Conservation (phyloP, 2,329 filamentous ascomycete species). For the Nemania sp. region DNA sequence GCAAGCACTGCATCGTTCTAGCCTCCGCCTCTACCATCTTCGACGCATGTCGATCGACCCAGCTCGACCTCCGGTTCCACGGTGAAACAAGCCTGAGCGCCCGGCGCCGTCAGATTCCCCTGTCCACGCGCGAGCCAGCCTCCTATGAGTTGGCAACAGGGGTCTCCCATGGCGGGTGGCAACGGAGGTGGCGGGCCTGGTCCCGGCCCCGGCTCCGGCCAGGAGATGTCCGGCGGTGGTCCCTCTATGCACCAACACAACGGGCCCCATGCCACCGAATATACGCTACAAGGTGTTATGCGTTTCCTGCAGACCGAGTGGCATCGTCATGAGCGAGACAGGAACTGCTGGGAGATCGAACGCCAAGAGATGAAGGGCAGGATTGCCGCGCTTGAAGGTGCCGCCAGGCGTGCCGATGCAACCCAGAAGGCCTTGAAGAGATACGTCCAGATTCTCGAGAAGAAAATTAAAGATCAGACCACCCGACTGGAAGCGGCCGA, state of each 20-base stretch:
- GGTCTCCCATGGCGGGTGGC: slow-evolving; percentile 44
- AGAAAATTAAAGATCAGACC: slow-evolving; percentile 82
- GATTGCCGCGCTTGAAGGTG: slow-evolving; percentile 91
- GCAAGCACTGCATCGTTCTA: slow-evolving; percentile 7
- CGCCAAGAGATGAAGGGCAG: slow-evolving; percentile 98
- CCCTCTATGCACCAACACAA: slow-evolving; percentile 47
- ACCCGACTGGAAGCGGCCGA: slow-evolving; percentile 65
- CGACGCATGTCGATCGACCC: slow-evolving; percentile 34
- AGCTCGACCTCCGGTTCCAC: slow-evolving; percentile 20
- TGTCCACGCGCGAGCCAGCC: neutral
- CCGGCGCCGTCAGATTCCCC: slow-evolving; percentile 23
- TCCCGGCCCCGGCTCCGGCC: slow-evolving; percentile 47
- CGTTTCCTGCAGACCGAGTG: slow-evolving; percentile 98
- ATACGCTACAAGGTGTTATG: slow-evolving; percentile 81
- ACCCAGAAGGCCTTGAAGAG: slow-evolving; percentile 87
- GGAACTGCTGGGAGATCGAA: slow-evolving; percentile 99
- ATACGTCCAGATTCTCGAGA: slow-evolving; percentile 87
- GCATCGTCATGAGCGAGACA: slow-evolving; percentile 96
- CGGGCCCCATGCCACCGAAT: slow-evolving; percentile 63
- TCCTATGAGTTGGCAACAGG: slow-evolving; percentile 44
- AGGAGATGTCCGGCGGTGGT: slow-evolving; percentile 41
- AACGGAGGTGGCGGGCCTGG: slow-evolving; percentile 49
- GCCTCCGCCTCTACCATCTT: neutral
- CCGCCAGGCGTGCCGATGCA: slow-evolving; percentile 81
- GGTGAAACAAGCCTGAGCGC: slow-evolving; percentile 36